phyloP scores from a whole-genome alignment of 2,329 filamentous ascomycete species.

The Aspergillus alliaceus region DNA sequence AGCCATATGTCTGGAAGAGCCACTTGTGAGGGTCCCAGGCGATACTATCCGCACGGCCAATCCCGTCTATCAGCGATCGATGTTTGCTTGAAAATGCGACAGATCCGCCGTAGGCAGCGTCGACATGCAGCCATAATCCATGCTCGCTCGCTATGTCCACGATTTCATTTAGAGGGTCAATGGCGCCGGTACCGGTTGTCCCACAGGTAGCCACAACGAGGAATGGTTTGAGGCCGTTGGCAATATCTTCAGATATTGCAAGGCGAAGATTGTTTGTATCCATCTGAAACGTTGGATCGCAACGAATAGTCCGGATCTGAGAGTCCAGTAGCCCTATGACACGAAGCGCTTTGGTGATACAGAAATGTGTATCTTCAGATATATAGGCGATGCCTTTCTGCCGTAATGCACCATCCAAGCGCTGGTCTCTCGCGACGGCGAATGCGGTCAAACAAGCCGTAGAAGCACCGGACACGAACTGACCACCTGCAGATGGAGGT shows the following conservation, averaged over 20 bases:
- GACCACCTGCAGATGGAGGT: constrained; percentile 15
- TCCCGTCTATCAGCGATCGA: constrained; percentile 4
- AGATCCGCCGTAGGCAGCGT: constrained; percentile 22
- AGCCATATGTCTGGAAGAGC: constrained; percentile 25
- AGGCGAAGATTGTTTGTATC: not conserved
- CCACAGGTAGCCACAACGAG: constrained; percentile 18
- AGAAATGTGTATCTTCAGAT: constrained; percentile 19
- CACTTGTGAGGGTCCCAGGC: constrained; percentile 28
- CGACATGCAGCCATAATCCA: constrained; percentile 23
- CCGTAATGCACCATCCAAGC: constrained; percentile 2
- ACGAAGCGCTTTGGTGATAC: constrained; percentile 11
- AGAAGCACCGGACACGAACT: constrained; percentile 21
- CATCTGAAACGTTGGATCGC: constrained; percentile 14
- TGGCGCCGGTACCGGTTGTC: constrained; percentile 17
- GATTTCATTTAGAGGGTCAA: constrained; percentile 19
- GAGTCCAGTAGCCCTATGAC: constrained; percentile 15
- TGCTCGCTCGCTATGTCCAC: constrained; percentile 6
- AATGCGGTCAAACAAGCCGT: constrained; percentile 23
- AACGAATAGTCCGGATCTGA: constrained; percentile 13
- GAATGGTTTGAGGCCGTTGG: constrained; percentile 9
- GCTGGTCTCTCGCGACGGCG: constrained; percentile 17
- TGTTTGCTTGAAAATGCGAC: constrained; percentile 14
- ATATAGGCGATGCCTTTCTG: constrained; percentile 13
- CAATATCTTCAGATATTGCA: constrained; percentile 4
- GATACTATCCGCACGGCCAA: constrained; percentile 21